These are phyloP conservation scores for Vitis labrusca DNA, from an alignment of 164 flowering plant genomes.

Conservation along the genomic window DNA sequence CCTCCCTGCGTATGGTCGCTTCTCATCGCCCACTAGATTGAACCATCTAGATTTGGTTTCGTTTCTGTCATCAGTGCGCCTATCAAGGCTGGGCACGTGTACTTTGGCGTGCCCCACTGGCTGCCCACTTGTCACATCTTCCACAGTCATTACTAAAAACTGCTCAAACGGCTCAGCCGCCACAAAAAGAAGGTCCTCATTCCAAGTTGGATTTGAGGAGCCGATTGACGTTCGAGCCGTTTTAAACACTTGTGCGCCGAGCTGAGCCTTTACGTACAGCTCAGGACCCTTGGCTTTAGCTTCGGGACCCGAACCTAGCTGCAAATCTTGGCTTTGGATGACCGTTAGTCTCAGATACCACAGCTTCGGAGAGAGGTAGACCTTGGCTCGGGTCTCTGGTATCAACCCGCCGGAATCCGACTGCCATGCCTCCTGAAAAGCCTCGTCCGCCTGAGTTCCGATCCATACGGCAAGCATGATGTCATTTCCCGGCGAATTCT, in stretches of 20 bases:
- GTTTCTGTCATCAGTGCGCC: constrained; percentile 51
- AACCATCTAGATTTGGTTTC: constrained; percentile 80
- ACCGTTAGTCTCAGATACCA: constrained; percentile 96
- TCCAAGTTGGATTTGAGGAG: constrained; percentile 73
- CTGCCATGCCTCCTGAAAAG: constrained; percentile 96
- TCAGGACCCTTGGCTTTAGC: constrained; percentile 52
- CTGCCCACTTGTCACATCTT: constrained; percentile 49
- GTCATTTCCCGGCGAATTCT: constrained; percentile 46
- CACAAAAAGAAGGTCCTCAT: constrained; percentile 83
- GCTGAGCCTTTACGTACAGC: constrained; percentile 80
- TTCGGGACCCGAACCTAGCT: constrained; percentile 49
- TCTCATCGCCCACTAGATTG: constrained; percentile 59
- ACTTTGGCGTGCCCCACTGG: constrained; percentile 63
- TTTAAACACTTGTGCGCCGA: constrained; percentile 79
- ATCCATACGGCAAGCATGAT: constrained; percentile 94
- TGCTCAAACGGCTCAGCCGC: constrained; percentile 98
- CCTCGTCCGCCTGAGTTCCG: constrained; percentile 96
- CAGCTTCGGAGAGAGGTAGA: constrained; percentile 92
- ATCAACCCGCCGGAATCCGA: constrained; percentile 89
- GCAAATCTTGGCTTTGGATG: constrained; percentile 94
- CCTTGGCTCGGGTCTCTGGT: constrained; percentile 89
- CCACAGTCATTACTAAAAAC: constrained; percentile 65
- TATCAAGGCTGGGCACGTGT: constrained; percentile 61
- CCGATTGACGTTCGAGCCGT: constrained; percentile 49
- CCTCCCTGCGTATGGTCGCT: constrained; percentile 63